A percentile compares a stretch with the other conserved stretches of the same genome.
Evolutionary conservation across 1,284 basidiomycete genomes (phyloP).

Genomic region (Boletellus sp.): DNA sequence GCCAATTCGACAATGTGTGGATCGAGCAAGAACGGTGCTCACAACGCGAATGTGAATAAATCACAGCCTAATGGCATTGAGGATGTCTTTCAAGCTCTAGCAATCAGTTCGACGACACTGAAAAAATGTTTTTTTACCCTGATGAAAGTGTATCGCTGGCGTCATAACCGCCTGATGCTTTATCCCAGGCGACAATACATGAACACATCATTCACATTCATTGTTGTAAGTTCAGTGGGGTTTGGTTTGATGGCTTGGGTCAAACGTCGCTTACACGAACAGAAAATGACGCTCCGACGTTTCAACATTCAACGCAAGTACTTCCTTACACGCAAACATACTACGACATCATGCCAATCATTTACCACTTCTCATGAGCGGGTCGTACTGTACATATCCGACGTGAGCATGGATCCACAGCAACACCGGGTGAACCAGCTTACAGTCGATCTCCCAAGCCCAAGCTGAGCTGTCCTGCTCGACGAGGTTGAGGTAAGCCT

Average conservation of each 20-base stretch:
- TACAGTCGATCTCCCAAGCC: constrained; percentile 71
- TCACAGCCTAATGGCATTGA: no score
- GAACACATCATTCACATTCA: background rate
- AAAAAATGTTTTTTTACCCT: no score
- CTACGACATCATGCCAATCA: background rate
- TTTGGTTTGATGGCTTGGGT: background rate
- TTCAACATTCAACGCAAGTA: background rate
- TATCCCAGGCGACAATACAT: background rate
- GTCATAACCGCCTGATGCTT: background rate
- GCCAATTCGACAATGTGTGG: background rate
- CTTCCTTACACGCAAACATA: background rate
- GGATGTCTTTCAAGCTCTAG: no score
- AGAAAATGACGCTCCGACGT: background rate
- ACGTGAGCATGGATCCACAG: constrained; percentile 3
- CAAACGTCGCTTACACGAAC: background rate
- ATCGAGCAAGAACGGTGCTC: no score
- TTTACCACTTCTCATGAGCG: constrained; percentile 42
- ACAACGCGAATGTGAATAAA: no score
- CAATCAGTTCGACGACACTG: no score
- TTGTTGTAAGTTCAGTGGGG: background rate
- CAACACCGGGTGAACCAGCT: constrained; percentile 21
- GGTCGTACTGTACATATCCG: constrained; percentile 33
- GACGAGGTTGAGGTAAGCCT: constrained; percentile 56
- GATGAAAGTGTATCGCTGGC: background rate
- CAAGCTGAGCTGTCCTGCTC: constrained; percentile 59